phyloP scores from a whole-genome alignment of 192 early-diverging fungal species.

The Thamnidium elegans region DNA sequence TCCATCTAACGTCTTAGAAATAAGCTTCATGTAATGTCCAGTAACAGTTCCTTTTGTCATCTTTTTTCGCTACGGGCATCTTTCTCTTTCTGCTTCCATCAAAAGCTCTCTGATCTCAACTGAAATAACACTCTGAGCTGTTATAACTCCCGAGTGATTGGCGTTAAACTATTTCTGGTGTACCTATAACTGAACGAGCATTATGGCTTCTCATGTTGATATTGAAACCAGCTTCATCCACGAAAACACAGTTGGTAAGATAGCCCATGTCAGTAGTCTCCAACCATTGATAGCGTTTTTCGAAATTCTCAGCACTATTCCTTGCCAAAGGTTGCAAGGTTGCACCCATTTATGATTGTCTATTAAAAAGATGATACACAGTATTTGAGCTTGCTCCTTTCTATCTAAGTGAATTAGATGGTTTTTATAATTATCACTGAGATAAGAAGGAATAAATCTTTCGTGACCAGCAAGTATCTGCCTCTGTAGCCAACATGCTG shows the following conservation, averaged over 20 bases:
- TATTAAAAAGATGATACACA: too few species aligned
- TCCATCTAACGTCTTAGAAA: conserved; percentile 9
- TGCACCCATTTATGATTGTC: too few species aligned
- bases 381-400: background rate
- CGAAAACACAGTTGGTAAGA: conserved; percentile 16
- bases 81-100: conserved; percentile 6
- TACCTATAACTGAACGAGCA: conserved; percentile 19
- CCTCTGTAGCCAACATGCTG: too few species aligned
- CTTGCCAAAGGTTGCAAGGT: too few species aligned
- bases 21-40: conserved; percentile 3
- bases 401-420: too few species aligned
- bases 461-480: too few species aligned
- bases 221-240: conserved; percentile 35
- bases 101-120: conserved; percentile 3
- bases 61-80: background rate
- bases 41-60: background rate
- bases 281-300: background rate
- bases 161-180: conserved; percentile 11
- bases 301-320: conserved; percentile 1
- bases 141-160: conserved; percentile 10
- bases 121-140: conserved; percentile 10
- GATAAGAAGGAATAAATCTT: too few species aligned
- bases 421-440: too few species aligned
- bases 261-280: background rate
- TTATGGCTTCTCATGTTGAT: conserved; percentile 30